Evolutionary conservation across 2,329 filamentous ascomycete genomes (phyloP).

Genomic region (Alternaria rosae): DNA sequence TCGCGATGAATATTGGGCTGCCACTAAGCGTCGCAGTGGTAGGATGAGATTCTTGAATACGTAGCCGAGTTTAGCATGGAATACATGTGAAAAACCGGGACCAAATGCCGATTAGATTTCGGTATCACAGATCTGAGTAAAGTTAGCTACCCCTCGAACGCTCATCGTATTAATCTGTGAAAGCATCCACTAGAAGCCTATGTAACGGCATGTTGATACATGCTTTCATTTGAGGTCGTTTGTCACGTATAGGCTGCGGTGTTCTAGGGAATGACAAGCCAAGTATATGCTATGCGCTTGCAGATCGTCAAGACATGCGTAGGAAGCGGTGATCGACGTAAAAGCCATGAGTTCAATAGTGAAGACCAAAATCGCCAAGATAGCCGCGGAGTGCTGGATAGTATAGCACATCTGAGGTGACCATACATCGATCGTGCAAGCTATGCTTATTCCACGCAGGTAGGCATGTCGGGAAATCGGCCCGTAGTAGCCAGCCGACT

Average conservation of each 20-base stretch:
- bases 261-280: background rate
- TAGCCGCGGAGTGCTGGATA: background rate
- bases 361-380: background rate
- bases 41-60: background rate
- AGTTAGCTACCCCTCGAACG: background rate
- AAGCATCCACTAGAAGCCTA: background rate
- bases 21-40: background rate
- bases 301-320: background rate
- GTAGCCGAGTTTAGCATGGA: background rate
- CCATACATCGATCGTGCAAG: background rate
- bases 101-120: background rate
- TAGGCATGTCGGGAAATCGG: background rate
- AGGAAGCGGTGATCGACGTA: background rate
- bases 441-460: background rate
- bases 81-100: background rate
- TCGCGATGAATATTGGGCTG: background rate
- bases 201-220: background rate
- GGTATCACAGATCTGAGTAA: background rate
- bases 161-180: background rate
- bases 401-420: background rate
- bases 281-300: background rate
- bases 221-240: no score
- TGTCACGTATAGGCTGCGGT: background rate
- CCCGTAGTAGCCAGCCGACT: background rate
- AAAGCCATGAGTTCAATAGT: background rate